These are phyloP conservation scores for Metschnikowia vanudenii DNA, from an alignment of 805 yeast species.

Conservation along the genomic window DNA sequence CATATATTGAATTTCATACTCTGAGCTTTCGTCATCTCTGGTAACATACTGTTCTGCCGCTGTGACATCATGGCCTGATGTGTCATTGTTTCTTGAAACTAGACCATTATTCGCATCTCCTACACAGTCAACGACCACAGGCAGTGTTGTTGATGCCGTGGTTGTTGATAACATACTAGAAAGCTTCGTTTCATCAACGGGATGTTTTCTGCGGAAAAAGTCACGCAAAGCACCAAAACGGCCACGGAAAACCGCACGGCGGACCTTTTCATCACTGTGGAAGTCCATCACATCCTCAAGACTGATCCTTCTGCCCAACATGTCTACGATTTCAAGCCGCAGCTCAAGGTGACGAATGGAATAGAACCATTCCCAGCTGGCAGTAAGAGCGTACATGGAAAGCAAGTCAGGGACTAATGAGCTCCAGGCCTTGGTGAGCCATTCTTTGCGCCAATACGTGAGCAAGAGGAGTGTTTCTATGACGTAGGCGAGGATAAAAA, in stretches of 20 bases:
- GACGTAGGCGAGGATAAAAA: slow-evolving; percentile 40
- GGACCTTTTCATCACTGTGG: slow-evolving; percentile 22
- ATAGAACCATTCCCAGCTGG: slow-evolving; percentile 67
- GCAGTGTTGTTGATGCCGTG: background rate
- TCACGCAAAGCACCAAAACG: slow-evolving; percentile 28
- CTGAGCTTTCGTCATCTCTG: slow-evolving; percentile 9
- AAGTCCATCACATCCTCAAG: slow-evolving; percentile 39
- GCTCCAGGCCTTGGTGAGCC: slow-evolving; percentile 51
- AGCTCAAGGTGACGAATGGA: slow-evolving; percentile 52
- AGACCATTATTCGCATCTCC: too few species aligned
- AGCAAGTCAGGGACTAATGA: slow-evolving; percentile 42
- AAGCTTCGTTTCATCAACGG: background rate
- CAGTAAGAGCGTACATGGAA: slow-evolving; percentile 49
- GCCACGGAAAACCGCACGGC: slow-evolving; percentile 29
- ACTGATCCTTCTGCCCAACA: slow-evolving; percentile 59
- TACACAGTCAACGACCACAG: slow-evolving; percentile 6
- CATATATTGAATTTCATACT: slow-evolving; percentile 27
- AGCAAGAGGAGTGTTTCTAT: slow-evolving; percentile 26
- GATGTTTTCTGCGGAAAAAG: background rate
- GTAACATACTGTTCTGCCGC: too few species aligned
- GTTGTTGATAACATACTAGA: background rate
- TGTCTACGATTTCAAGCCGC: slow-evolving; percentile 51
- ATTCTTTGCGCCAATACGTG: slow-evolving; percentile 27
- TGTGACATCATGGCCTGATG: too few species aligned
- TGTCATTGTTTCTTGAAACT: too few species aligned